Percentiles rank a stretch among this genome's conserved stretches.
These are phyloP conservation scores for Tillandsia leiboldiana DNA, from an alignment of 176 grass and related monocot species.

Conservation along the genomic window DNA sequence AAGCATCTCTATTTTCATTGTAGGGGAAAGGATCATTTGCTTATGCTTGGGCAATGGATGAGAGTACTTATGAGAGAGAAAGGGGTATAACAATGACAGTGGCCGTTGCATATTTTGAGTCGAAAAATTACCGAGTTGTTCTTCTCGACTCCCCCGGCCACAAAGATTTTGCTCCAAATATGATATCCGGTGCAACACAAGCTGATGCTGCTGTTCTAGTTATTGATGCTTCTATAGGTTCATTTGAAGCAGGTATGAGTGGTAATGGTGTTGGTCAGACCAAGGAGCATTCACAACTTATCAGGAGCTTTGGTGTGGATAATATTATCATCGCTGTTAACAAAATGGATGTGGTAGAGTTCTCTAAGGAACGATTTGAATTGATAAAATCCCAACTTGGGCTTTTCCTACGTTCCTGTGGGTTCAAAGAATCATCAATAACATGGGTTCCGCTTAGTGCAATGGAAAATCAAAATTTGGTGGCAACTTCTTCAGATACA, in stretches of 20 bases:
- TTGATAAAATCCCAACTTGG: constrained; percentile 52
- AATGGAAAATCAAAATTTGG: constrained; percentile 76
- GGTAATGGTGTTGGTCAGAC: constrained; percentile 59
- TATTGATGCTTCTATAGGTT: constrained; percentile 66
- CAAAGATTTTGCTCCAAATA: constrained; percentile 91
- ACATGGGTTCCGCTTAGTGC: constrained; percentile 75
- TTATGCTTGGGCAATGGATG: constrained; percentile 90
- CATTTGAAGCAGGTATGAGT: constrained; percentile 89
- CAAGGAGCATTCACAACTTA: constrained; percentile 78
- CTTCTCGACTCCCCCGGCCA: constrained; percentile 79
- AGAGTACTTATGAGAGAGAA: constrained; percentile 66
- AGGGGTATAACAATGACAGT: constrained; percentile 80
- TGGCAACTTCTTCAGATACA: constrained; percentile 38
- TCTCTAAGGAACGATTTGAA: constrained; percentile 54
- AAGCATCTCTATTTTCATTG: background rate
- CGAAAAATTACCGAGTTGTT: constrained; percentile 58
- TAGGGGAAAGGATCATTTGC: constrained; percentile 82
- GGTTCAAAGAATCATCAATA: constrained; percentile 59
- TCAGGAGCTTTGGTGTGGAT: constrained; percentile 84
- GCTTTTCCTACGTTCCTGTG: constrained; percentile 68
- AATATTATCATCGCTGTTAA: constrained; percentile 79
- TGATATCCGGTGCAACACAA: constrained; percentile 78
- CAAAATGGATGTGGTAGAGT: constrained; percentile 75
- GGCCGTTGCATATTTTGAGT: constrained; percentile 62
- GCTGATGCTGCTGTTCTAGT: constrained; percentile 80